Conservation (phyloP, 805 yeast genomes). For the Monosporozyma aquatica region DNA sequence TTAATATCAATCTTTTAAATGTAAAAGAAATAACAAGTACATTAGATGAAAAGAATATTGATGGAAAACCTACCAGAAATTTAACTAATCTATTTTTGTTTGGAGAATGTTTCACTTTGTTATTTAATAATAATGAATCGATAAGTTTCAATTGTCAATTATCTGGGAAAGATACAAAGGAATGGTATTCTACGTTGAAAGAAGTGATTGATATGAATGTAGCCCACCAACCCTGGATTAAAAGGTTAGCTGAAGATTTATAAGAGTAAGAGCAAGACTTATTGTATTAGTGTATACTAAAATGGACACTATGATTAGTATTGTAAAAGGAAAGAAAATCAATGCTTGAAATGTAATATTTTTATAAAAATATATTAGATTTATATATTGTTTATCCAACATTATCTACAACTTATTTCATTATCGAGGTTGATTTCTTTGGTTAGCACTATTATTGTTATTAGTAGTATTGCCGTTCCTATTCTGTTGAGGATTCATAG, state of each 20-base stretch:
- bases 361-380: no score
- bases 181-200: conserved; percentile 59
- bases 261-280: no score
- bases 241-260: conserved; percentile 9
- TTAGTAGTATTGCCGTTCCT: conserved; percentile 7
- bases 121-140: conserved; percentile 70
- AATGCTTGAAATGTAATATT: no score
- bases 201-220: conserved; percentile 46
- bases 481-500: conserved; percentile 26
- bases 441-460: conserved; percentile 3
- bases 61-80: conserved; percentile 37
- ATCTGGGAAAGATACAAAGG: conserved; percentile 44
- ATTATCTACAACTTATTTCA: not conserved
- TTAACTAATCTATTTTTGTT: conserved; percentile 63
- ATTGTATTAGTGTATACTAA: no score
- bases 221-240: conserved; percentile 58
- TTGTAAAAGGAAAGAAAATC: no score
- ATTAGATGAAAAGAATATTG: conserved; percentile 18
- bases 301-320: no score
- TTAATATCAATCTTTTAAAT: conserved; percentile 66
- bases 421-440: conserved; percentile 1
- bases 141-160: conserved; percentile 78
- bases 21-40: conserved; percentile 38
- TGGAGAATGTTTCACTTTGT: conserved; percentile 66
- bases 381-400: no score